phyloP scores from a whole-genome alignment of 768 basidiomycete genomes.

The Bullera alba region DNA sequence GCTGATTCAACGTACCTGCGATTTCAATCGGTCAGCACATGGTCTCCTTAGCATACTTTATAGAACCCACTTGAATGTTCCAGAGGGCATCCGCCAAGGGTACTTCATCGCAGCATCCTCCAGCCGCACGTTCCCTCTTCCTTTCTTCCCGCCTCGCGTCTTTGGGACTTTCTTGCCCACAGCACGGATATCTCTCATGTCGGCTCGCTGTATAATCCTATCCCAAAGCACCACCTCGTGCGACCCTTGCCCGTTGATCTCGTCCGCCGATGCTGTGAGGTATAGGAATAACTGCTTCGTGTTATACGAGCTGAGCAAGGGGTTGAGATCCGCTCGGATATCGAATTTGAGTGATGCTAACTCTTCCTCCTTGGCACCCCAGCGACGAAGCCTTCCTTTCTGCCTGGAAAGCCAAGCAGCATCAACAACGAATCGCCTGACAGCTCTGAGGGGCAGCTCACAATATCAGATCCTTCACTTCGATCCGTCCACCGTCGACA shows the following conservation, averaged over 20 bases:
- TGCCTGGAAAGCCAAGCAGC: constrained; percentile 12
- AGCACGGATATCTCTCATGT: constrained; percentile 32
- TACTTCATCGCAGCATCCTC: constrained; percentile 40
- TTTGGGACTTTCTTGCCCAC: constrained; percentile 29
- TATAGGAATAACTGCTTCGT: constrained; percentile 41
- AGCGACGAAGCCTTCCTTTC: constrained; percentile 29
- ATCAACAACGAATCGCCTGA: not conserved
- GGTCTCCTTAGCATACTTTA: not conserved
- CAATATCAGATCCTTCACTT: constrained; percentile 37
- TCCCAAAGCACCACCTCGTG: constrained; percentile 42
- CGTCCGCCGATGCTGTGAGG: constrained; percentile 29
- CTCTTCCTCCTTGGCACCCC: constrained; percentile 35
- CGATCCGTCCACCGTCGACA: constrained; percentile 28
- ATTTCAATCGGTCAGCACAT: constrained; percentile 1
- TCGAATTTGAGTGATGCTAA: constrained; percentile 36
- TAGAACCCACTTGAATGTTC: constrained; percentile 35
- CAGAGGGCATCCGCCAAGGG: constrained; percentile 34
- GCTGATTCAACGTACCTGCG: constrained; percentile 24
- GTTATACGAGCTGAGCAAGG: constrained; percentile 38
- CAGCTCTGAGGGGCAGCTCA: constrained; percentile 10
- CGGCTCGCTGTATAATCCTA: constrained; percentile 25
- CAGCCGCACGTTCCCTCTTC: constrained; percentile 35
- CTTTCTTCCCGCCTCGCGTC: constrained; percentile 17
- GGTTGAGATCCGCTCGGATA: constrained; percentile 32
- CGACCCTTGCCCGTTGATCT: constrained; percentile 3